A percentile compares a stretch with the other conserved stretches of the same genome.
Evolutionary conservation across 371 early-diverging fungal genomes (phyloP).

Genomic region (Amoeboaphelidium occidentale): DNA sequence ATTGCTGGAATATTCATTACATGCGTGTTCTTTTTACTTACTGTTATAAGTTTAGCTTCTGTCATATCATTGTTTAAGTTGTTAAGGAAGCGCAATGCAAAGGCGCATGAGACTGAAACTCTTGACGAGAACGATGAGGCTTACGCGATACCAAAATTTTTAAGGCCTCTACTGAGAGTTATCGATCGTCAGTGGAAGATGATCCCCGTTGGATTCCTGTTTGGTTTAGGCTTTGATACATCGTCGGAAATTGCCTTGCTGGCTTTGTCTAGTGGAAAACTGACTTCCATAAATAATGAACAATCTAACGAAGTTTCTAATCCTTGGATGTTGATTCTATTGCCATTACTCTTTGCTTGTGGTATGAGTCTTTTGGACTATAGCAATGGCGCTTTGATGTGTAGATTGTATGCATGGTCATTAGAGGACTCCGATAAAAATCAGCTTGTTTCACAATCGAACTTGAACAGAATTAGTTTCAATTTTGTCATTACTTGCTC

Average conservation of each 20-base stretch:
- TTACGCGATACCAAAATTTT: too few species aligned
- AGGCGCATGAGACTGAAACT: too few species aligned
- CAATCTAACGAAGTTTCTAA: slow-evolving; percentile 21
- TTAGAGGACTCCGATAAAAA: too few species aligned
- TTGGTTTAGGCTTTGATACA: slow-evolving; percentile 45
- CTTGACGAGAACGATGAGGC: too few species aligned
- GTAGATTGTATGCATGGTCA: slow-evolving; percentile 33
- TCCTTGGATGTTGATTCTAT: slow-evolving; percentile 23
- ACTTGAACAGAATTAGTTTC: too few species aligned
- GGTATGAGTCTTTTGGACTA: slow-evolving; percentile 41
- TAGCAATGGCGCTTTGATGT: slow-evolving; percentile 34
- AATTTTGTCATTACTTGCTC: too few species aligned
- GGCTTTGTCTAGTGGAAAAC: not conserved
- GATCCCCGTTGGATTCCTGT: slow-evolving; percentile 27
- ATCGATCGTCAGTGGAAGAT: slow-evolving; percentile 35
- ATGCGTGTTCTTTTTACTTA: too few species aligned
- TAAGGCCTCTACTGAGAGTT: slow-evolving; percentile 12
- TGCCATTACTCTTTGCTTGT: slow-evolving; percentile 33
- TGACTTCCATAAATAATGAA: slow-evolving; percentile 27
- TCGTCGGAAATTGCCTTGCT: slow-evolving; percentile 25
- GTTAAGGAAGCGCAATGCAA: too few species aligned
- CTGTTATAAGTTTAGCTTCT: too few species aligned
- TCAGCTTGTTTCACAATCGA: too few species aligned
- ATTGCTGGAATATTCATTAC: too few species aligned
- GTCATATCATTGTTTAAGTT: too few species aligned